Percentiles rank a stretch among this genome's conserved stretches.
phyloP scores from a whole-genome alignment of 148 eudicot genomes.

The Camellia japonica region DNA sequence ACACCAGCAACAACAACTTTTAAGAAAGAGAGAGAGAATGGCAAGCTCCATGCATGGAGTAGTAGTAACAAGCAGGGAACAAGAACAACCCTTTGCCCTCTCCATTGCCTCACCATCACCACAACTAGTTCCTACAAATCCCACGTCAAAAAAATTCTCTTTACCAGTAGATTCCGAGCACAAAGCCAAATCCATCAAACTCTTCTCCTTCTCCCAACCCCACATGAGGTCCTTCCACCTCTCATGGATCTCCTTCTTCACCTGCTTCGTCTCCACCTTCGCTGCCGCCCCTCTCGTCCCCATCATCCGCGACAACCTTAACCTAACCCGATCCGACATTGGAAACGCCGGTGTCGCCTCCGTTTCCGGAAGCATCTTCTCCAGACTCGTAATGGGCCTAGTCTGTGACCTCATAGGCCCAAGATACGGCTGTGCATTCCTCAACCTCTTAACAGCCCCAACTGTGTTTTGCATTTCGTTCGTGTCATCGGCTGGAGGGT shows the following conservation, averaged over 20 bases:
- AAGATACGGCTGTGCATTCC: slow-evolving; percentile 27
- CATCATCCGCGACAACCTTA: slow-evolving; percentile 31
- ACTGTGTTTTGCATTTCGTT: slow-evolving; percentile 22
- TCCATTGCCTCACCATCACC: too few relatives aligned
- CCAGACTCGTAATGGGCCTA: slow-evolving; percentile 27
- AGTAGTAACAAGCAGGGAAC: too few relatives aligned
- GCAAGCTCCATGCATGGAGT: too few relatives aligned
- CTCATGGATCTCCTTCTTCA: slow-evolving; percentile 31
- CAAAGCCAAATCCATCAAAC: slow-evolving; percentile 27
- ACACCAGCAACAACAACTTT: background rate
- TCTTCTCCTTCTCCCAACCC: slow-evolving; percentile 22
- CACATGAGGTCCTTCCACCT: slow-evolving; percentile 32
- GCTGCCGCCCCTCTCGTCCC: slow-evolving; percentile 34
- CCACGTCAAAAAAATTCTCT: slow-evolving; percentile 12
- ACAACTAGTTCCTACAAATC: too few relatives aligned
- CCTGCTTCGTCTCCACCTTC: slow-evolving; percentile 29
- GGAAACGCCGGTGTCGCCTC: slow-evolving; percentile 34
- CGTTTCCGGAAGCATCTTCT: slow-evolving; percentile 30
- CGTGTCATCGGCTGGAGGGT: slow-evolving; percentile 19
- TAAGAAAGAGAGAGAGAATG: too few relatives aligned
- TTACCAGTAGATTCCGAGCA: slow-evolving; percentile 31
- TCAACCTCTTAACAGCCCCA: slow-evolving; percentile 24
- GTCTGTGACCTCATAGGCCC: slow-evolving; percentile 27
- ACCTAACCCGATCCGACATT: slow-evolving; percentile 20
- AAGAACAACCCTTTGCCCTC: too few relatives aligned